Percentiles rank a stretch among this genome's conserved stretches.
Conservation (phyloP, 1,284 basidiomycete genomes). For the Gymnopus androsaceus region DNA sequence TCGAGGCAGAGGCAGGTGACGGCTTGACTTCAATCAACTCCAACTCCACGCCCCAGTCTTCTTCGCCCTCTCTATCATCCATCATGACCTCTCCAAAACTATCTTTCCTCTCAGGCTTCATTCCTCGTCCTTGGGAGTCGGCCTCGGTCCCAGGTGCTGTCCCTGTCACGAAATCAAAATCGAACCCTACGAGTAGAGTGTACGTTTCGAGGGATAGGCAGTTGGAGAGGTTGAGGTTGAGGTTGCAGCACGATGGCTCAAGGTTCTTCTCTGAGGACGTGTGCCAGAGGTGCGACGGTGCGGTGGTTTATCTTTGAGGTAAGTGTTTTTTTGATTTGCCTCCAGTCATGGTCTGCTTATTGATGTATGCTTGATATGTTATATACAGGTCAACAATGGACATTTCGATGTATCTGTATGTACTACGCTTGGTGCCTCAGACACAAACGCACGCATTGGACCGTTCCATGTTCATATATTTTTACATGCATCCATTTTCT, state of each 20-base stretch:
- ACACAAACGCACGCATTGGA: too few species aligned
- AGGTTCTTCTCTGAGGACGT: constrained; percentile 31
- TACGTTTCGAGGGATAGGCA: constrained; percentile 66
- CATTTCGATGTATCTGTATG: background rate
- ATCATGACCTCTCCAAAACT: constrained; percentile 55
- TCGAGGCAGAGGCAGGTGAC: background rate
- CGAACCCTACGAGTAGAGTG: constrained; percentile 28
- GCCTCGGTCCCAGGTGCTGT: background rate
- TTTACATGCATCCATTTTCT: too few species aligned
- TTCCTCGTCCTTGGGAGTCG: constrained; percentile 32
- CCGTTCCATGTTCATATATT: too few species aligned
- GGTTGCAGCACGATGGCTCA: constrained; percentile 46
- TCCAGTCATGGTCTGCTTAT: background rate
- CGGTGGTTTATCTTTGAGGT: constrained; percentile 46
- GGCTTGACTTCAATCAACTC: background rate
- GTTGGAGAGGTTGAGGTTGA: constrained; percentile 56
- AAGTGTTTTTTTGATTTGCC: constrained; percentile 13
- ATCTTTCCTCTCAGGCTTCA: constrained; percentile 56
- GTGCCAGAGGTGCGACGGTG: constrained; percentile 46
- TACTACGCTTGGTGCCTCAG: too few species aligned
- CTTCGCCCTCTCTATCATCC: constrained; percentile 40
- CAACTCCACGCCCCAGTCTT: constrained; percentile 17
- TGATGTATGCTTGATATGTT: too few species aligned
- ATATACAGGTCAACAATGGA: background rate
- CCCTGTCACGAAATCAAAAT: constrained; percentile 13